Conservation (phyloP, 2,329 filamentous ascomycete genomes). For the Neurospora sp. region DNA sequence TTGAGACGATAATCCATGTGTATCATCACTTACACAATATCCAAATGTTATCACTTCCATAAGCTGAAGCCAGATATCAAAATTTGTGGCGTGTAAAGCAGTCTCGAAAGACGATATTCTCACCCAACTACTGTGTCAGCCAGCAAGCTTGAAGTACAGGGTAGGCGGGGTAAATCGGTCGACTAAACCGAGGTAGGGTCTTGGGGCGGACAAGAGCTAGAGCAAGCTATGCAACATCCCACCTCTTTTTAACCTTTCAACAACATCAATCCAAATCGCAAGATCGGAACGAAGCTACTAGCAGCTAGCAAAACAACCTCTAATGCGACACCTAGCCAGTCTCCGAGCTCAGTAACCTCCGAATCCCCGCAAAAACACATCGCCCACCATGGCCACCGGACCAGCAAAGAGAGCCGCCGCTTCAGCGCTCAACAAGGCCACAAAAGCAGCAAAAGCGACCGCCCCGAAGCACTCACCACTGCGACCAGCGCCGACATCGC, state of each 20-base stretch:
- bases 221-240: not conserved
- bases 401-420: not conserved
- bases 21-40: not conserved
- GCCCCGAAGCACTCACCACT: not conserved
- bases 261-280: not conserved
- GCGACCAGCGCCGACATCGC: not conserved
- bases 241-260: not conserved
- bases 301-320: not conserved
- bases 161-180: slow-evolving; percentile 4
- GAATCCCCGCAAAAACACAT: not conserved
- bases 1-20: not conserved
- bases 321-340: not conserved
- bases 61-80: not conserved
- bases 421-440: not conserved
- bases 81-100: not conserved
- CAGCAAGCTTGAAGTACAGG: slow-evolving; percentile 1
- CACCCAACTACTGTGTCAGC: not conserved
- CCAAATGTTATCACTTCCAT: not conserved
- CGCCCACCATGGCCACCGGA: not conserved
- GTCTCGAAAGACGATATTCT: not conserved
- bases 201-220: slow-evolving; percentile 1
- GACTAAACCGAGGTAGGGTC: slow-evolving; percentile 3
- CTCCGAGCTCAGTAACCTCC: not conserved
- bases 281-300: not conserved
- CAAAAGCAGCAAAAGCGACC: not conserved